A percentile compares a stretch with the other conserved stretches of the same genome.
Conservation (phyloP, 116 monocot genomes). For the Zostera marina region DNA sequence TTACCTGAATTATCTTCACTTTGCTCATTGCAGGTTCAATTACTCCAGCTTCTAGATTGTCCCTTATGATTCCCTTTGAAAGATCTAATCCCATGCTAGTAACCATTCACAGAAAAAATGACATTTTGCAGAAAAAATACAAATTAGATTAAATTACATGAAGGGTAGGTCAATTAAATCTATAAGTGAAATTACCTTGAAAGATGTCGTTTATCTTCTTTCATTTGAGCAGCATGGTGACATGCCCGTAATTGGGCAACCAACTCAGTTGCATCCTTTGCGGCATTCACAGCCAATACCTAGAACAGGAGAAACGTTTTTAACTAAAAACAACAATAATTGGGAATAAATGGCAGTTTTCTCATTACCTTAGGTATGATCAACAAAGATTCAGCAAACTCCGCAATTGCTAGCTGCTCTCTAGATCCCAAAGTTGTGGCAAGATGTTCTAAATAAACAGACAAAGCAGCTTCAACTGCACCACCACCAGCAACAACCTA, state of each 20-base stretch:
- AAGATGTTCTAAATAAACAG: conserved; percentile 79
- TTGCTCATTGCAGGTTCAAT: conserved; percentile 98
- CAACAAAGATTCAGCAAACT: conserved; percentile 91
- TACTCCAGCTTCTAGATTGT: conserved; percentile 87
- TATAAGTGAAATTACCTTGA: conserved; percentile 37
- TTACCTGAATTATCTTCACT: conserved; percentile 88
- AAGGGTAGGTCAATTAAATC: not conserved
- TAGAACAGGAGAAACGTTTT: conserved; percentile 6
- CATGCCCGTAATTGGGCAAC: conserved; percentile 88
- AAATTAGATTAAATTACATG: not conserved
- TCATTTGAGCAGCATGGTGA: conserved; percentile 89
- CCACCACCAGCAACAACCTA: conserved; percentile 99
- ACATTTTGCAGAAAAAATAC: not conserved
- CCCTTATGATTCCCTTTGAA: conserved; percentile 46
- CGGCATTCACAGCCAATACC: conserved; percentile 97
- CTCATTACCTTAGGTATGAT: conserved; percentile 81
- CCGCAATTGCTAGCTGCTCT: conserved; percentile 95
- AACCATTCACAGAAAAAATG: not conserved
- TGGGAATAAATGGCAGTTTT: not conserved
- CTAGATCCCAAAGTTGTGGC: conserved; percentile 94
- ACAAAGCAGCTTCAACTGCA: conserved; percentile 86
- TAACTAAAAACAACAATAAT: not conserved
- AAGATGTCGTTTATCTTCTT: conserved; percentile 87
- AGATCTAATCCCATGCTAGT: conserved; percentile 90
- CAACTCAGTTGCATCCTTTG: conserved; percentile 91